Evolutionary conservation across 1,284 basidiomycete species (phyloP).

Genomic region (Fomitopsis schrenkii): DNA sequence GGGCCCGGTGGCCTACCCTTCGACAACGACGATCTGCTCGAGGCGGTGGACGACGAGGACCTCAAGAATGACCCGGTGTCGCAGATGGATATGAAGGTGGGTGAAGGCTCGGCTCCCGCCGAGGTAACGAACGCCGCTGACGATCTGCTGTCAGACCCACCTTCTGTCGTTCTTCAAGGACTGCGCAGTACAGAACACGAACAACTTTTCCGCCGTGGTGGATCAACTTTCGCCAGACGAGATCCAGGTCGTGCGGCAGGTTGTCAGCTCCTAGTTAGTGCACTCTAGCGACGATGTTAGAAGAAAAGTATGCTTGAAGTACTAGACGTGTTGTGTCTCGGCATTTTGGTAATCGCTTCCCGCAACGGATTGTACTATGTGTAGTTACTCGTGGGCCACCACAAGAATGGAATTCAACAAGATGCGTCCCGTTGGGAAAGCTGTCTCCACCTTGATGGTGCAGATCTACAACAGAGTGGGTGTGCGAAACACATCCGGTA

Average conservation of each 20-base stretch:
- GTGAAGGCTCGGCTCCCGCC: constrained; percentile 22
- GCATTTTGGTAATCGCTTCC: not conserved
- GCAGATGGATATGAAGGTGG: constrained; percentile 83
- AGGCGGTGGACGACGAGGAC: constrained; percentile 79
- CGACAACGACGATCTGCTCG: constrained; percentile 68
- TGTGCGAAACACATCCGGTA: not conserved
- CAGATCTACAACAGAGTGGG: not conserved
- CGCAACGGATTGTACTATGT: not conserved
- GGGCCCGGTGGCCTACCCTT: constrained; percentile 48
- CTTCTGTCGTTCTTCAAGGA: constrained; percentile 66
- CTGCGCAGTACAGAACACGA: constrained; percentile 62
- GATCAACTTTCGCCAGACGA: constrained; percentile 69
- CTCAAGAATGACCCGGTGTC: constrained; percentile 84
- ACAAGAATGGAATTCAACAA: not conserved
- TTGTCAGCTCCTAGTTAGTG: constrained; percentile 28
- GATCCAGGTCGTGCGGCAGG: constrained; percentile 58
- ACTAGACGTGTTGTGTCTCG: not conserved
- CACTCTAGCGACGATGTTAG: not conserved
- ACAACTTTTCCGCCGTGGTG: constrained; percentile 61
- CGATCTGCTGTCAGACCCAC: constrained; percentile 45
- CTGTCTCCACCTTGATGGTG: too few species aligned
- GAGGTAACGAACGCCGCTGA: not conserved
- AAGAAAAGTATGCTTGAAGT: not conserved
- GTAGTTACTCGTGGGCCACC: not conserved
- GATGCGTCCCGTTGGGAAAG: too few species aligned